Conservation (phyloP, 2,329 filamentous ascomycete genomes). For the Aureobasidium sp. region DNA sequence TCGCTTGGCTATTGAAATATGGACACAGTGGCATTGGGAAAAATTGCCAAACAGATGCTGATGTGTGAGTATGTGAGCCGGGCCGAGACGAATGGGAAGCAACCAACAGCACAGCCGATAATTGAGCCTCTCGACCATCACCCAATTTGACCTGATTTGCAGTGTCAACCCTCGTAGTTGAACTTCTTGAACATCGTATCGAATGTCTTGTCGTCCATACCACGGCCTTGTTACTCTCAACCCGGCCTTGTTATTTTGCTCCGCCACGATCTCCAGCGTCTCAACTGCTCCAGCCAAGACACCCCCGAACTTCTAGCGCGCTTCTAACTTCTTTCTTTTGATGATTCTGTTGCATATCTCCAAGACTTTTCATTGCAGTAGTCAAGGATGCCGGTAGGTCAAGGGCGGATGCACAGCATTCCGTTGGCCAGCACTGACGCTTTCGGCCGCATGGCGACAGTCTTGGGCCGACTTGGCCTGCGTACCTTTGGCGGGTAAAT, state of each 20-base stretch:
- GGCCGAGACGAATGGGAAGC: not conserved
- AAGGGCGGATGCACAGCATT: not conserved
- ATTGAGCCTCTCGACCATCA: not conserved
- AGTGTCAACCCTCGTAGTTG: not conserved
- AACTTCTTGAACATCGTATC: not conserved
- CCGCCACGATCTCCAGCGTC: slow-evolving; percentile 2
- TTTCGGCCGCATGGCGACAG: slow-evolving; percentile 13
- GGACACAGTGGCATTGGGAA: no score
- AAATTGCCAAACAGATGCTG: no score
- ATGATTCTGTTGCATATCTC: not conserved
- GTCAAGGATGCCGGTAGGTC: not conserved
- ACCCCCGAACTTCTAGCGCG: slow-evolving; percentile 9
- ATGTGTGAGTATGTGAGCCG: not conserved
- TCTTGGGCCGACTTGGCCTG: slow-evolving; percentile 15
- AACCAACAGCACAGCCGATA: not conserved
- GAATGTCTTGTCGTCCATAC: not conserved
- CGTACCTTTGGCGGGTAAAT: not conserved
- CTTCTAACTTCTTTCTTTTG: slow-evolving; percentile 11
- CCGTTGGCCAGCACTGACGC: slow-evolving; percentile 2
- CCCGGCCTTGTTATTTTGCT: slow-evolving; percentile 11
- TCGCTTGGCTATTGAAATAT: not conserved
- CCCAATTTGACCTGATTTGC: not conserved
- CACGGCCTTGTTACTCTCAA: not conserved
- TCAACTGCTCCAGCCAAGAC: slow-evolving; percentile 8
- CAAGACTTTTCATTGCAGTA: not conserved